Evolutionary conservation across 2,329 filamentous ascomycete species (phyloP).

Genomic region (Fonsecaea nubica): DNA sequence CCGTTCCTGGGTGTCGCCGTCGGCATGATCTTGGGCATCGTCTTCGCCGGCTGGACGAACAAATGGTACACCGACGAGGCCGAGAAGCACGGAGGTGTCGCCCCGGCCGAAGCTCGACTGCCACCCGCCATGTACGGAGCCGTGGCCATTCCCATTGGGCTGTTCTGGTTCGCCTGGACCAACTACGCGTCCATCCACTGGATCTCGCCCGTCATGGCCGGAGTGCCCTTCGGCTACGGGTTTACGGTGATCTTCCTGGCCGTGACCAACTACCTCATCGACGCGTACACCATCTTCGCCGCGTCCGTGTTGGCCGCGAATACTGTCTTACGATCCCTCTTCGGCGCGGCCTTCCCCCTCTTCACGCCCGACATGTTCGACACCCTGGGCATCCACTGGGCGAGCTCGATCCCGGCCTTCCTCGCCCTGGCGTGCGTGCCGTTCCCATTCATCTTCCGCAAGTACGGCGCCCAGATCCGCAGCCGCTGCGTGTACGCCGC

Average conservation of each 20-base stretch:
- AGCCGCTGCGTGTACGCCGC: constrained; percentile 36
- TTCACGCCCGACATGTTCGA: constrained; percentile 64
- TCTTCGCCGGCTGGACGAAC: constrained; percentile 64
- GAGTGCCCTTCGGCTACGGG: constrained; percentile 63
- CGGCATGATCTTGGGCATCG: constrained; percentile 67
- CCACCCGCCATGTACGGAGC: constrained; percentile 68
- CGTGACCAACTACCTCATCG: constrained; percentile 54
- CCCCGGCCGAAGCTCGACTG: constrained; percentile 71
- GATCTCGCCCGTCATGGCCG: constrained; percentile 58
- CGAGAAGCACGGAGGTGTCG: constrained; percentile 58
- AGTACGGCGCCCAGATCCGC: constrained; percentile 62
- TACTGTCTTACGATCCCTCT: constrained; percentile 78
- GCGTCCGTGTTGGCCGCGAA: constrained; percentile 78
- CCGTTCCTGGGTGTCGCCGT: constrained; percentile 73
- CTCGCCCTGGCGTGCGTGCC: constrained; percentile 74
- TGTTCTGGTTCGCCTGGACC: constrained; percentile 75
- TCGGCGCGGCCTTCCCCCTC: constrained; percentile 79
- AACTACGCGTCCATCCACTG: constrained; percentile 64
- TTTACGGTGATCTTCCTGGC: constrained; percentile 53
- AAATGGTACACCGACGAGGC: constrained; percentile 58
- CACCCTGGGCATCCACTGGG: constrained; percentile 76
- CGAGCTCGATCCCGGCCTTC: constrained; percentile 74
- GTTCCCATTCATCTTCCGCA: constrained; percentile 78
- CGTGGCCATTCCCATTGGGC: constrained; percentile 66
- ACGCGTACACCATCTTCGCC: constrained; percentile 75